Percentiles rank a stretch among this genome's conserved stretches.
Evolutionary conservation across 2,329 filamentous ascomycete genomes (phyloP).

Genomic region (Neoascochyta sp.): DNA sequence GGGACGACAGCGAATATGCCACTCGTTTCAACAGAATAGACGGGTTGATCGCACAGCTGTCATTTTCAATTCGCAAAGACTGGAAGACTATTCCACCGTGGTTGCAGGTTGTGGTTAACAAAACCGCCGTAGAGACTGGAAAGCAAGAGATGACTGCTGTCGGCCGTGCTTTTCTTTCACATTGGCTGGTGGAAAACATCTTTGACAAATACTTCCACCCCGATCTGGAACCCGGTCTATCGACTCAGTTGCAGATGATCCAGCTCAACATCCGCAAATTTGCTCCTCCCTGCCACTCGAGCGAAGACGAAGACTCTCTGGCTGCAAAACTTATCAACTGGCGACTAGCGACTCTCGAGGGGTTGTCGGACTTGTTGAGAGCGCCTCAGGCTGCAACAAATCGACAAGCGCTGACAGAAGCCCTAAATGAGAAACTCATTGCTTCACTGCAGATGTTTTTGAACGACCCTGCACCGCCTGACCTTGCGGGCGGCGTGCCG

Average conservation of each 20-base stretch:
- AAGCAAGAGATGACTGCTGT: slow-evolving; percentile 98
- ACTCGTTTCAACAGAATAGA: slow-evolving; percentile 87
- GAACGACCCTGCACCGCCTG: slow-evolving; percentile 69
- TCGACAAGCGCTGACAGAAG: slow-evolving; percentile 54
- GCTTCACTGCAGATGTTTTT: slow-evolving; percentile 70
- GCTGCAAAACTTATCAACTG: slow-evolving; percentile 85
- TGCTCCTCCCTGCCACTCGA: slow-evolving; percentile 67
- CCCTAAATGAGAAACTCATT: slow-evolving; percentile 66
- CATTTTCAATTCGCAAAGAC: slow-evolving; percentile 94
- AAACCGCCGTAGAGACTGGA: slow-evolving; percentile 78
- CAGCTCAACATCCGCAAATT: slow-evolving; percentile 82
- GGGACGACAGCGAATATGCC: slow-evolving; percentile 92
- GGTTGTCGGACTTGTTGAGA: slow-evolving; percentile 68
- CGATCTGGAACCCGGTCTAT: slow-evolving; percentile 71
- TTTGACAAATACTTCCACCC: slow-evolving; percentile 94
- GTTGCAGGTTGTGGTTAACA: slow-evolving; percentile 75
- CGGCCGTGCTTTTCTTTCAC: slow-evolving; percentile 80
- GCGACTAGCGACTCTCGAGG: slow-evolving; percentile 90
- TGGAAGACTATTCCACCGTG: slow-evolving; percentile 80
- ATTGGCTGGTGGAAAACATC: slow-evolving; percentile 86
- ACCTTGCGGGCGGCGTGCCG: slow-evolving; percentile 80
- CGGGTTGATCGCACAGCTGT: slow-evolving; percentile 88
- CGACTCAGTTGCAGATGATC: slow-evolving; percentile 75
- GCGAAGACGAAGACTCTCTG: slow-evolving; percentile 85
- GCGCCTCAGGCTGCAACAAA: slow-evolving; percentile 64